phyloP scores from a whole-genome alignment of 257 asterid genomes.

The Gentiana macrophylla region DNA sequence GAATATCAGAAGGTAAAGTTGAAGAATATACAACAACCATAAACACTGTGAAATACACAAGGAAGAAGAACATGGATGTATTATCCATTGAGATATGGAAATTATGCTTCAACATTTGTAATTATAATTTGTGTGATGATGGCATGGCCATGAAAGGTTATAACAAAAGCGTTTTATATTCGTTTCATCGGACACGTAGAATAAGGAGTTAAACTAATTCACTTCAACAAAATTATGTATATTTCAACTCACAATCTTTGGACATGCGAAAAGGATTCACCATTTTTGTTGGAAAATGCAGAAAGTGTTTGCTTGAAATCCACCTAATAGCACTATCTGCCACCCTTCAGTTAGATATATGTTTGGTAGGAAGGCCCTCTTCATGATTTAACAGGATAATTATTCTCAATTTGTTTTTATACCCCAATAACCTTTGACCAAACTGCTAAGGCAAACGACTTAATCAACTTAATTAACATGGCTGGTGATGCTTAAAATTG shows the following conservation, averaged over 20 bases:
- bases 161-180: constrained; percentile 10
- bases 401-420: no score
- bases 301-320: constrained; percentile 8
- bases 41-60: not conserved
- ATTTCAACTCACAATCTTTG: not conserved
- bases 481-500: no score
- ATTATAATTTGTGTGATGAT: no score
- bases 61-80: not conserved
- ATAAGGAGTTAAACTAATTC: not conserved
- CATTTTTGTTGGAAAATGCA: constrained; percentile 14
- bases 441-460: no score
- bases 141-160: no score
- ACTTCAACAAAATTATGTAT: not conserved
- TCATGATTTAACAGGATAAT: no score
- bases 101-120: no score
- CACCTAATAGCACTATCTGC: not conserved
- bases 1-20: constrained; percentile 28
- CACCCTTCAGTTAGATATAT: no score
- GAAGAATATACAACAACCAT: constrained; percentile 10
- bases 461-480: no score
- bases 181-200: not conserved
- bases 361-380: no score
- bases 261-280: constrained; percentile 15
- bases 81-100: constrained; percentile 10
- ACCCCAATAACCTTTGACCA: no score